Conservation (phyloP, 495 filamentous ascomycete genomes). For the Neurospora sp. region DNA sequence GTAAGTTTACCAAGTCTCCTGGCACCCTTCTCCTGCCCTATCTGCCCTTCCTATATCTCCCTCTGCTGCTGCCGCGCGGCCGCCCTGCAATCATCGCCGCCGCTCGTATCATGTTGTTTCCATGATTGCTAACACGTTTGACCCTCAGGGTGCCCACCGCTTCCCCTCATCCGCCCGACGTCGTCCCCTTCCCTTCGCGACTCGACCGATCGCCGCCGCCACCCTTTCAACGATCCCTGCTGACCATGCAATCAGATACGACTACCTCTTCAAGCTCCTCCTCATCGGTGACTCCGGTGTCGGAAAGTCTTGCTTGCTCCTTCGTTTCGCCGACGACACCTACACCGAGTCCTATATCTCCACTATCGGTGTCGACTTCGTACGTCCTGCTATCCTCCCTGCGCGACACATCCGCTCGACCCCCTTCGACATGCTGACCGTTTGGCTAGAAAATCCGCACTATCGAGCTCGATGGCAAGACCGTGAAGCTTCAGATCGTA, state of each 20-base stretch:
- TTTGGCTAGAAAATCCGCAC: slow-evolving; percentile 89
- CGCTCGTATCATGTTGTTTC: slow-evolving; percentile 4
- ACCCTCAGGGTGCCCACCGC: background rate
- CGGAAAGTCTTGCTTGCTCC: slow-evolving; percentile 95
- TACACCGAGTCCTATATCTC: slow-evolving; percentile 99
- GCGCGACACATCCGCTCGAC: background rate
- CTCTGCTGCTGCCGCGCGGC: background rate
- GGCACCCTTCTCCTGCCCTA: too few relatives aligned
- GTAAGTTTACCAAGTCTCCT: slow-evolving; percentile 60
- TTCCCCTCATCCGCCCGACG: slow-evolving; percentile 6
- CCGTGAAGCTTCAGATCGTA: slow-evolving; percentile 99
- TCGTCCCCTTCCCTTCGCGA: slow-evolving; percentile 3
- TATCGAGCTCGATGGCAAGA: slow-evolving; percentile 98
- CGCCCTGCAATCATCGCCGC: background rate
- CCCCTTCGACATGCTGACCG: slow-evolving; percentile 17
- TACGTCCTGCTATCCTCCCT: slow-evolving; percentile 37
- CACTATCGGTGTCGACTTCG: slow-evolving; percentile 98
- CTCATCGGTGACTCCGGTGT: slow-evolving; percentile 99
- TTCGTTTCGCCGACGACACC: slow-evolving; percentile 97
- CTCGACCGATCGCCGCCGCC: background rate
- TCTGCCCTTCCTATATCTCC: background rate
- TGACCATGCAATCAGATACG: slow-evolving; percentile 61
- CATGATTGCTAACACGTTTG: slow-evolving; percentile 10
- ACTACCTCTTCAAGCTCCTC: slow-evolving; percentile 99
- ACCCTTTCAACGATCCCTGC: slow-evolving; percentile 6